phyloP scores from a whole-genome alignment of 2,329 filamentous ascomycete genomes.

The Claviceps sp. region DNA sequence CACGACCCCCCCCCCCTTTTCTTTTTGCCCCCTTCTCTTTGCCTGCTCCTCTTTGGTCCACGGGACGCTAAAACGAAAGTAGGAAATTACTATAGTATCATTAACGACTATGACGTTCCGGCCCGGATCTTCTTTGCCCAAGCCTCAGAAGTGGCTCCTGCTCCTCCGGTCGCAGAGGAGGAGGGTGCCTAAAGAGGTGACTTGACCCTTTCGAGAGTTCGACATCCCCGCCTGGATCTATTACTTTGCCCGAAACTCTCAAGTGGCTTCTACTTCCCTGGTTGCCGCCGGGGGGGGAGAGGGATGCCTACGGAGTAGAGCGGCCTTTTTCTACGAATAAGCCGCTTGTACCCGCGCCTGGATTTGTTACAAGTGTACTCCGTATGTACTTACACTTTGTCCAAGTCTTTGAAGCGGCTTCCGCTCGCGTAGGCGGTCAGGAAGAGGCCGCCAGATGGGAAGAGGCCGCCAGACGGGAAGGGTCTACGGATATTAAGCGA shows the following conservation, averaged over 20 bases:
- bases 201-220: not conserved
- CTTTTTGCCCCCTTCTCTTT: not conserved
- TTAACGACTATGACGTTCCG: constrained; percentile 59
- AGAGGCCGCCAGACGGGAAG: not conserved
- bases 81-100: constrained; percentile 92
- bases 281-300: not conserved
- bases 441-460: not conserved
- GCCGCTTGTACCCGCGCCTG: no score
- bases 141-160: constrained; percentile 46
- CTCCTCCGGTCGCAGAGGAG: not conserved
- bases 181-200: not conserved
- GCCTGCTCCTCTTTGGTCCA: not conserved
- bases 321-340: no score
- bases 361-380: no score
- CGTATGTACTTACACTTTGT: no score
- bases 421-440: not conserved
- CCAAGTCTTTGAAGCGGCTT: not conserved
- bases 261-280: not conserved
- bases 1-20: not conserved
- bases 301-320: not conserved
- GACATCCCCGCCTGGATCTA: no score
- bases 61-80: not conserved
- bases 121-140: constrained; percentile 88
- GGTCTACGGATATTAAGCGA: no score
- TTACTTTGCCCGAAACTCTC: no score